Evolutionary conservation across 495 filamentous ascomycete genomes (phyloP).

Genomic region (Xylaria venustula): DNA sequence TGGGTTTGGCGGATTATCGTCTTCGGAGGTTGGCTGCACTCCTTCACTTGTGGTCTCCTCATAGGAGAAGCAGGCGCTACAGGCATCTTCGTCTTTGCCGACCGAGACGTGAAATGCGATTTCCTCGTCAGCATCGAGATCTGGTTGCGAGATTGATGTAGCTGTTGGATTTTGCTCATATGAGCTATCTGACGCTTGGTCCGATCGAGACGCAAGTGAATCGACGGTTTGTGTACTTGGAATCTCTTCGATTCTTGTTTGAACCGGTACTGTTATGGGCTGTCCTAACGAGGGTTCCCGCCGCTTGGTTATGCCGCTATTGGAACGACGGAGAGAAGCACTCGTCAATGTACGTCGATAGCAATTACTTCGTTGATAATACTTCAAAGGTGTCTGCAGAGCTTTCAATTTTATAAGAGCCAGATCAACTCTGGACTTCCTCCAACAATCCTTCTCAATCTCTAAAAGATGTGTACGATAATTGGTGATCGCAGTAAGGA

Average conservation of each 20-base stretch:
- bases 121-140: not conserved
- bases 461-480: too few species aligned
- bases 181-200: not conserved
- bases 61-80: too few species aligned
- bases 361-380: not conserved
- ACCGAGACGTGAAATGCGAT: not conserved
- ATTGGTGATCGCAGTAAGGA: too few species aligned
- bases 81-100: not conserved
- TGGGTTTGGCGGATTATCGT: not conserved
- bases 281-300: not conserved
- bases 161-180: conserved; percentile 2
- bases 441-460: too few species aligned
- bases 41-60: not conserved
- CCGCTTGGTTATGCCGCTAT: not conserved
- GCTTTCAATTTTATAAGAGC: not conserved
- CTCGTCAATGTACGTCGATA: not conserved
- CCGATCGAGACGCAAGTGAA: not conserved
- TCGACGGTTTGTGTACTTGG: not conserved
- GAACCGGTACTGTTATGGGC: not conserved
- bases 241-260: not conserved
- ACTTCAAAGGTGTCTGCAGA: not conserved
- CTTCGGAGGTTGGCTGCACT: not conserved
- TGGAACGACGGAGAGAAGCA: not conserved
- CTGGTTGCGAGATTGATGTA: not conserved
- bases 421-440: not conserved